phyloP scores from a whole-genome alignment of 208 protist genomes.

The Leishmania mexicana region DNA sequence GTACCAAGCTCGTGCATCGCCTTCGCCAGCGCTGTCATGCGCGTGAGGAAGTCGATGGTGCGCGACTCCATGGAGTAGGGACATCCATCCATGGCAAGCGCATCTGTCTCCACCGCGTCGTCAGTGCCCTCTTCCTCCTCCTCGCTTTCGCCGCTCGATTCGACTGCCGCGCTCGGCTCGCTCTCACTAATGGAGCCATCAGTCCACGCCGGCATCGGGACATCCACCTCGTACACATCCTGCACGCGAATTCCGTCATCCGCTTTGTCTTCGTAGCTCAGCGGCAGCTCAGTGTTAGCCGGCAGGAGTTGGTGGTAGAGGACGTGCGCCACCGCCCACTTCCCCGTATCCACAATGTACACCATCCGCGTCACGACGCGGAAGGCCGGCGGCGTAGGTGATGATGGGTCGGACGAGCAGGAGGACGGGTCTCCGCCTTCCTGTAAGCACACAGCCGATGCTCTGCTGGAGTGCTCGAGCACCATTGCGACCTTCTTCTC shows the following conservation, averaged over 20 bases:
- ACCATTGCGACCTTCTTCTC: constrained; percentile 41
- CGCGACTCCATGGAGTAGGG: constrained; percentile 66
- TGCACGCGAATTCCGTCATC: constrained; percentile 36
- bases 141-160: background rate
- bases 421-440: constrained; percentile 4
- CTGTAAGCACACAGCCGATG: background rate
- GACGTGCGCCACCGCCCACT: constrained; percentile 52
- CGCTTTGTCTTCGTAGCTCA: constrained; percentile 18
- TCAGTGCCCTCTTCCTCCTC: constrained; percentile 11
- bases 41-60: constrained; percentile 59
- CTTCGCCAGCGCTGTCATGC: constrained; percentile 59
- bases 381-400: constrained; percentile 3
- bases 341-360: constrained; percentile 53
- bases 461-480: constrained; percentile 13
- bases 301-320: constrained; percentile 31
- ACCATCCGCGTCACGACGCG: constrained; percentile 38
- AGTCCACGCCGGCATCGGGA: constrained; percentile 11
- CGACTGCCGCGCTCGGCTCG: background rate
- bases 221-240: constrained; percentile 19
- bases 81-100: constrained; percentile 26
- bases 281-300: constrained; percentile 3
- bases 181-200: background rate
- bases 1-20: constrained; percentile 42
- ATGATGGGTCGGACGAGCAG: background rate
- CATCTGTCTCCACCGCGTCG: constrained; percentile 4